A percentile compares a stretch with the other conserved stretches of the same genome.
Evolutionary conservation across 1,139 yeast genomes (phyloP).

Genomic region (Trichomonascaceae sp.): DNA sequence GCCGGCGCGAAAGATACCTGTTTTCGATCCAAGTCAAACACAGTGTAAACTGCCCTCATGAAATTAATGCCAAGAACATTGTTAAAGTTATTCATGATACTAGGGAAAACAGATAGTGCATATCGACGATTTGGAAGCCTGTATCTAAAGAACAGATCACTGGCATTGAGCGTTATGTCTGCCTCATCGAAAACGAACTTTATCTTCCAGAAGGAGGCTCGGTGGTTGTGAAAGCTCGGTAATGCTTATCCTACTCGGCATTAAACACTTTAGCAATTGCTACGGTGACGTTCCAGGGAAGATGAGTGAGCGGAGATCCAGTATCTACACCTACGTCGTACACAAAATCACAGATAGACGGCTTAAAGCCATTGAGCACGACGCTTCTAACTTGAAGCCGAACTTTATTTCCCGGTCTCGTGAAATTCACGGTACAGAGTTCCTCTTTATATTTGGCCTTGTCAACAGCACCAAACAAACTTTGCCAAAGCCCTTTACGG

Average conservation of each 20-base stretch:
- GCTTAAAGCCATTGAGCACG: neutral
- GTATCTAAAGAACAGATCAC: neutral
- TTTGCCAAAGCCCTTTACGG: no score
- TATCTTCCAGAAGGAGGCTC: slow-evolving; percentile 17
- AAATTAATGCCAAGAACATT: slow-evolving; percentile 56
- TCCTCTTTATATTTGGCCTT: no score
- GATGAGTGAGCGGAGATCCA: slow-evolving; percentile 15
- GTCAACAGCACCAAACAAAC: no score
- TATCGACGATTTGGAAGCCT: slow-evolving; percentile 3
- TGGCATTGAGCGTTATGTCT: slow-evolving; percentile 38
- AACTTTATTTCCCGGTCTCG: no score
- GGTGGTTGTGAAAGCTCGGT: slow-evolving; percentile 12
- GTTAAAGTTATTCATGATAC: slow-evolving; percentile 28
- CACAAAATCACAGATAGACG: neutral
- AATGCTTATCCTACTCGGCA: slow-evolving; percentile 11
- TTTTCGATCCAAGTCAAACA: slow-evolving; percentile 58
- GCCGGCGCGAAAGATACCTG: slow-evolving; percentile 47
- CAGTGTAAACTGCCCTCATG: slow-evolving; percentile 61
- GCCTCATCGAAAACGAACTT: slow-evolving; percentile 39
- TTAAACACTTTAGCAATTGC: slow-evolving; percentile 16
- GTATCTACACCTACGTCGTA: slow-evolving; percentile 1
- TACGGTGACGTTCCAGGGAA: slow-evolving; percentile 17
- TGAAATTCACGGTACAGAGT: no score
- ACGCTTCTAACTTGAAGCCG: no score
- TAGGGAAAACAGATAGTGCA: slow-evolving; percentile 19